Evolutionary conservation across 2,329 filamentous ascomycete species (phyloP), one percentile per base, ranked within the genome.

Genomic region (Decorospora gaudefroyi): DNA sequence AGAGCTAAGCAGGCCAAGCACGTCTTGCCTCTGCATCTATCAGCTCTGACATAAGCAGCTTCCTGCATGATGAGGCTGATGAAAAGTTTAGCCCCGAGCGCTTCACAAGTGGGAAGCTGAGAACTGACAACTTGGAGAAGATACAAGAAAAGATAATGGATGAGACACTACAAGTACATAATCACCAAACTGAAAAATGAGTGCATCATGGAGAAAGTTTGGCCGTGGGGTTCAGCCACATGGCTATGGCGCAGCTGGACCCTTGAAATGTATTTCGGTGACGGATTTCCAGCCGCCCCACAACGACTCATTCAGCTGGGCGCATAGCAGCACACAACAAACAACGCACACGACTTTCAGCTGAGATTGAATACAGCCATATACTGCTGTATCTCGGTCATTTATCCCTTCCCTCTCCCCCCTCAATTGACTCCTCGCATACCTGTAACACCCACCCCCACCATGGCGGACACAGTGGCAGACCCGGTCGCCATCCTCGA

Each of bases 401-500:
- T 27, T 10, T 16, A 7, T 30, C 11, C 21, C 9, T 25, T 36
- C 29, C 4, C 19, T 22, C 28, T 15, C 15, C 15, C 4, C 19
- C 5, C 6, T 29, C 46, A 46, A 48, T 56, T 55, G 46, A 28
- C 47, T 51, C 45, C 28, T 13, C 29, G 51, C 37, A 41, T 49
- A 37, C 51, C 57, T 51, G 53, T 46, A 46, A 35, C 49, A 59
- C 63, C n/a, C n/a, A n/a, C n/a, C n/a, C 65, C 65, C 65, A 55
- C 65, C 54, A 65, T 62, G 57, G 61, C 58, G 40, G 56, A 61
- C 56, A 57, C 64, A 51, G 64, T 64, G 57, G 61, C 59, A 35
- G 58, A 62, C 55, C 44, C 62, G 46, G 55, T 55, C 46, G 57
- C 57, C 25, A 63, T 67, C 39, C 58, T 61, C 39, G 55, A 58